These are phyloP conservation scores for Datura wrightii DNA, from an alignment of 257 asterid genomes.

Conservation along the genomic window DNA sequence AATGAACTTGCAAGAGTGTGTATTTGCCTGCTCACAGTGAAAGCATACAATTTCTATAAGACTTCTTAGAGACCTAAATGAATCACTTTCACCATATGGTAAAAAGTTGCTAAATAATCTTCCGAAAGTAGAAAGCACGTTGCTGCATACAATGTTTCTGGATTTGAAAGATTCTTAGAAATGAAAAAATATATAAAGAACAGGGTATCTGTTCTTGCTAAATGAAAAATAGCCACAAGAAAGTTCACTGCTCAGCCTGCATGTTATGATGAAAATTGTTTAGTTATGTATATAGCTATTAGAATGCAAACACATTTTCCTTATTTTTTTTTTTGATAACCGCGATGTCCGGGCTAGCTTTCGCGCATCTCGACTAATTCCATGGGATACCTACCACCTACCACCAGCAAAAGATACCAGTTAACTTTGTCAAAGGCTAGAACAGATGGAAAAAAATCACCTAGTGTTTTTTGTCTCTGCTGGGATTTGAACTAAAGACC, in stretches of 20 bases:
- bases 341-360: too few species aligned
- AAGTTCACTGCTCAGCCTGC: background rate
- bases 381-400: too few species aligned
- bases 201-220: background rate
- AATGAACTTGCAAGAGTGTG: slow-evolving; percentile 3
- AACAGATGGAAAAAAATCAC: too few species aligned
- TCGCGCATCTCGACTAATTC: too few species aligned
- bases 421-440: too few species aligned
- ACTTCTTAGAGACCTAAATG: slow-evolving; percentile 5
- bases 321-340: too few species aligned
- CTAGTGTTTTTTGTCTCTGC: too few species aligned
- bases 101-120: background rate
- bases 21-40: background rate
- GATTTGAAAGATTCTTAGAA: slow-evolving; percentile 3
- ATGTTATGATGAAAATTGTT: background rate
- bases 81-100: background rate
- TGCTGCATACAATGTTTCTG: background rate
- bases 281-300: background rate
- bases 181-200: background rate
- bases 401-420: too few species aligned
- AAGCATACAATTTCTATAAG: background rate
- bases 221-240: background rate
- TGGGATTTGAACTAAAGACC: too few species aligned
- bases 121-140: background rate
- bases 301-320: background rate